Evolutionary conservation across 345 rosid genomes (phyloP), one percentile per base, ranked within the genome.

Genomic region (Citrus australasica): DNA sequence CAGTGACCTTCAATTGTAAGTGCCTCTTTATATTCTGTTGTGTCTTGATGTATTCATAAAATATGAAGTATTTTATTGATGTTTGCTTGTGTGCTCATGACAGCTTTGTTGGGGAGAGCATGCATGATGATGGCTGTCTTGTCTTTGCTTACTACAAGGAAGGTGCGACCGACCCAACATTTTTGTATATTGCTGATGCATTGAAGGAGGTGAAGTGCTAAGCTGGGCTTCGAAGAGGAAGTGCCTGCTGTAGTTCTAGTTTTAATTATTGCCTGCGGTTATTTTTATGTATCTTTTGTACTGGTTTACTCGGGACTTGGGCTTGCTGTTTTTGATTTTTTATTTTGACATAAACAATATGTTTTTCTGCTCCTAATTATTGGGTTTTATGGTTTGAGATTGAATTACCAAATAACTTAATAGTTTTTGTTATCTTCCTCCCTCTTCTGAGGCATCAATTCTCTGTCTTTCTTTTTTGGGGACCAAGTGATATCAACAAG

Each of bases 121-220:
- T 94, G 98, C 81, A 78, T 2, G 98, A 94, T 79, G 98, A 97
- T 75, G 75, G 83, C 28, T 1, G 59, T 65, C 10, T 94, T 90
- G 99, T 97, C 62, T 85, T 97, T 78, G 99, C 99, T 61, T 92
- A 94, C 90, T 97, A 97, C 92, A 97, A 89, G 86, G 99, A 94
- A 0, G 98, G 98, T 81, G 94, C 97, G 5, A 60, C 90, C 0
- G 97, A 97, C 81, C 98, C 99, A 4, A 97, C 99, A 48, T 97
- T 97, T 88, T 84, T 97, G 87, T 97, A 97, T 86, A 89, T 97
- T 60, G 89, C 88, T 6, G 85, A 86, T 82, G 93, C 89, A 17
- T 85, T 97, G 94, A 94, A 92, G 90, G 99, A 97, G 87, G 78
- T 97, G 85, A 97, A 97, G 89, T 96, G 99, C 89, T 94, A 81